Base-by-base conservation (phyloP, 2,329 filamentous ascomycete genomes). In the Rhinocladiella similis region DNA sequence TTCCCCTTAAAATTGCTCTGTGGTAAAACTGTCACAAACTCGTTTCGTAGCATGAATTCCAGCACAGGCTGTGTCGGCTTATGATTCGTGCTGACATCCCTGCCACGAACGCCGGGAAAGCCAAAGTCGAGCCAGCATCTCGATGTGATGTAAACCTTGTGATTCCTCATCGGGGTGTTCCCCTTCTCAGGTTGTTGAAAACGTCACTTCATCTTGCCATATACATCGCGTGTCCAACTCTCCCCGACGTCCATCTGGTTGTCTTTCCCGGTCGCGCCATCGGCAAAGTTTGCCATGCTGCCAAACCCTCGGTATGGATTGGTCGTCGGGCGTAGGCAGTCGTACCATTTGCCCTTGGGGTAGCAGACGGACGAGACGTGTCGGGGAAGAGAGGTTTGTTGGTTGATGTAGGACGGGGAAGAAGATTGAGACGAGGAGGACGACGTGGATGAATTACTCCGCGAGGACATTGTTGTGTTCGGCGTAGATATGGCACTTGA, bases 291-390 rank as follows among this genome's bases (percentile, higher is more conserved):
- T 42, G 53, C 39, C 53, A 60, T 53, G 38, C 50, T 53, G 20
- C 53, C 53, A 29, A 59, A 56, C n/a, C 57, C 57, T 19, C 36
- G 10, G 35, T 59, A 59, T 2, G 57, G 57, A 1, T 20, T 50
- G 7, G 48, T 56, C 10, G 57, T 59, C 7, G 57, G 57, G 9
- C 57, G 57, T 20, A 59, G 53, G 57, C 57, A 59, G 49, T 59
- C 57, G 45, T 59, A 59, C 53, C 57, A 56, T 27, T 59, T 59
- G 53, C 57, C 53, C 50, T 60, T 56, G 16, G 57, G 57, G 14
- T 51, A 47, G 29, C 57, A 60, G 33, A 60, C 29, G 14, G 49
- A 56, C 3, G 49, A 50, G 29, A 56, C 53, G 27, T 45, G 47
- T 7, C 47, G 47, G 10, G 47, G 41, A 20, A 41, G 16, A 29